These are phyloP conservation scores for Phalaenopsis equestris DNA, from an alignment of 106 monocot species.

Conservation along the genomic window DNA sequence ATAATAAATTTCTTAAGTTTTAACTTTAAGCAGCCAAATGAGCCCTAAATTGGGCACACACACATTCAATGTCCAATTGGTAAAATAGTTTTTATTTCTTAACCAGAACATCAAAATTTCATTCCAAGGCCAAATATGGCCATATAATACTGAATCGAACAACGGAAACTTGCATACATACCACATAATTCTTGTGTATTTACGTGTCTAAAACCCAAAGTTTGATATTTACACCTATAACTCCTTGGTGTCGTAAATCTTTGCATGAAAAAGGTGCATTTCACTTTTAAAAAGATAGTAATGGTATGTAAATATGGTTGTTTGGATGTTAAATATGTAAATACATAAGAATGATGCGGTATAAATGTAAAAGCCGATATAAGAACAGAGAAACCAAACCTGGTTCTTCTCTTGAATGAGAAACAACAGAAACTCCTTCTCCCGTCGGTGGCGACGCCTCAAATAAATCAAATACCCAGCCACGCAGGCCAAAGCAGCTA, in stretches of 20 bases:
- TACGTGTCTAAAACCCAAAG: too few relatives aligned
- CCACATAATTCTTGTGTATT: too few relatives aligned
- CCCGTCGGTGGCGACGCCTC: slow-evolving; percentile 36
- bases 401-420: slow-evolving; percentile 51
- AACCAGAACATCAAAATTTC: neutral
- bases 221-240: too few relatives aligned
- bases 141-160: neutral
- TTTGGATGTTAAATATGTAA: too few relatives aligned
- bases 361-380: neutral
- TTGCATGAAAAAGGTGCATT: too few relatives aligned
- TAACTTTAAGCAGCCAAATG: neutral
- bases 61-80: neutral
- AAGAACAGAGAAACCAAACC: slow-evolving; percentile 12
- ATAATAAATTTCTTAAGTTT: neutral
- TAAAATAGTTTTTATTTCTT: neutral
- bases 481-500: slow-evolving; percentile 22
- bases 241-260: too few relatives aligned
- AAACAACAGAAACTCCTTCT: slow-evolving; percentile 41
- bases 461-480: slow-evolving; percentile 28
- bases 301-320: too few relatives aligned
- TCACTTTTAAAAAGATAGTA: too few relatives aligned
- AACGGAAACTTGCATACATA: neutral
- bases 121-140: neutral
- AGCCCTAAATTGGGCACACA: neutral
- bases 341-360: neutral